Evolutionary conservation across 1,284 basidiomycete species (phyloP).

Genomic region (Psilocybe mexicana): DNA sequence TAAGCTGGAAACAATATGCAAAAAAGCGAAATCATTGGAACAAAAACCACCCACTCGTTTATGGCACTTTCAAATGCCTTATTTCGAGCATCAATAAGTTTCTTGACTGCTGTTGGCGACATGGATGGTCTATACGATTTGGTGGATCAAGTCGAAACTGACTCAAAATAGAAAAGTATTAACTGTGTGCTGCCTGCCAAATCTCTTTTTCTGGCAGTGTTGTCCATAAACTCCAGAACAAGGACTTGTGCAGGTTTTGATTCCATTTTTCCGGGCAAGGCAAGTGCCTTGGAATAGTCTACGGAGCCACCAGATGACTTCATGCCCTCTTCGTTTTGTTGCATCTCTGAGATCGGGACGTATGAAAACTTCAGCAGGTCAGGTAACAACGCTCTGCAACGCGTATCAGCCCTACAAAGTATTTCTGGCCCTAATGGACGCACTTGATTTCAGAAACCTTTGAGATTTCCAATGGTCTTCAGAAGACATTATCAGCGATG

Average conservation of each 20-base stretch:
- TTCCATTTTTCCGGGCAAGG: neutral
- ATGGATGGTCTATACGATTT: conserved; percentile 50
- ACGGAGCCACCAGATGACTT: conserved; percentile 25
- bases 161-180: neutral
- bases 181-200: neutral
- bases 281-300: conserved; percentile 18
- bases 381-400: conserved; percentile 72
- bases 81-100: conserved; percentile 75
- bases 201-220: conserved; percentile 43
- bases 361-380: conserved; percentile 84
- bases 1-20: conserved; percentile 45
- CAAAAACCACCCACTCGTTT: conserved; percentile 54
- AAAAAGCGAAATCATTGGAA: neutral
- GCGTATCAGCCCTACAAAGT: neutral
- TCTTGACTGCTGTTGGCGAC: conserved; percentile 62
- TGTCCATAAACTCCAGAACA: conserved; percentile 73
- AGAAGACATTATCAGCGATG: conserved; percentile 13
- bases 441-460: conserved; percentile 87
- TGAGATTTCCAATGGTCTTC: conserved; percentile 78
- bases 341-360: conserved; percentile 66
- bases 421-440: conserved; percentile 18
- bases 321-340: conserved; percentile 46
- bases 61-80: conserved; percentile 67
- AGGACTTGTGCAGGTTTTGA: conserved; percentile 65
- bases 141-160: conserved; percentile 22